Conservation (phyloP, 805 yeast genomes). For the Kodamaea restingae region DNA sequence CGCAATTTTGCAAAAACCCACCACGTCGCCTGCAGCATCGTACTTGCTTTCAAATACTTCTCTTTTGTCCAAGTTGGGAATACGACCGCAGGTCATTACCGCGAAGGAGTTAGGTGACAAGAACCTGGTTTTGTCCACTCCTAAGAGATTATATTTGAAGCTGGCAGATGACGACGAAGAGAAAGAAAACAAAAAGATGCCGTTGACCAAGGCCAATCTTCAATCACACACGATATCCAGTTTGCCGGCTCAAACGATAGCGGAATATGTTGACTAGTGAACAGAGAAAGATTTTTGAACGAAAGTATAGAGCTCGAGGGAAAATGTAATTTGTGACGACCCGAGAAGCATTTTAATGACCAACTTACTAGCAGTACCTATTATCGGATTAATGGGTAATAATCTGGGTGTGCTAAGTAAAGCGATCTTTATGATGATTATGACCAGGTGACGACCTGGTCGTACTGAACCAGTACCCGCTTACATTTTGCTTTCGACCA, state of each 20-base stretch:
- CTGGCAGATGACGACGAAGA: constrained; percentile 12
- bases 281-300: neutral
- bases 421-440: no score
- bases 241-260: constrained; percentile 4
- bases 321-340: no score
- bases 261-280: constrained; percentile 9
- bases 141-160: constrained; percentile 6
- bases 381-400: no score
- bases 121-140: constrained; percentile 4
- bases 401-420: no score
- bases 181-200: constrained; percentile 18
- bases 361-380: no score
- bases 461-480: no score
- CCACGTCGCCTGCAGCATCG: constrained; percentile 25
- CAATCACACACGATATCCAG: constrained; percentile 21
- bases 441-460: no score
- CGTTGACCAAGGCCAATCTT: constrained; percentile 29
- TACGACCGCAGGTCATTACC: constrained; percentile 38
- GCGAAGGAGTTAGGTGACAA: constrained; percentile 14
- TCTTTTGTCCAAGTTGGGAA: constrained; percentile 36
- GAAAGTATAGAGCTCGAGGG: neutral
- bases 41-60: constrained; percentile 34
- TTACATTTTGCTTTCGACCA: no score
- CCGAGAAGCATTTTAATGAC: no score
- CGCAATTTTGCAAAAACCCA: constrained; percentile 19